Evolutionary conservation across 495 filamentous ascomycete species (phyloP).

Genomic region (Rhypophila decipiens): DNA sequence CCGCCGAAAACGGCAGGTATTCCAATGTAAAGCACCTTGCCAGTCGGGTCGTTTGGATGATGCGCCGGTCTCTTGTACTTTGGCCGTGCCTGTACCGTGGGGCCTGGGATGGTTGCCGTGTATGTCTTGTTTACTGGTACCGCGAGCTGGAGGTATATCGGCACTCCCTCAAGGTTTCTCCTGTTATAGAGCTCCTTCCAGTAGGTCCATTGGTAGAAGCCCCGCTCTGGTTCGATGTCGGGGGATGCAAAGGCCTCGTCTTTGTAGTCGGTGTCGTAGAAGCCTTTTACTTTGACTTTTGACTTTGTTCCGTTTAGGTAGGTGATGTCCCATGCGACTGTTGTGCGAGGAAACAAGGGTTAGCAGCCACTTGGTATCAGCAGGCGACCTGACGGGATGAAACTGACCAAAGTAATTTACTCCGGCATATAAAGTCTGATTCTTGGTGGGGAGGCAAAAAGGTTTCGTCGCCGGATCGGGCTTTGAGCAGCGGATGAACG

Average conservation of each 20-base stretch:
- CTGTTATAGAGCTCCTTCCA: slow-evolving; percentile 14
- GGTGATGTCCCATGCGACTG: slow-evolving; percentile 42
- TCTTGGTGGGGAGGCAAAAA: slow-evolving; percentile 32
- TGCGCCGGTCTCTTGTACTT: slow-evolving; percentile 15
- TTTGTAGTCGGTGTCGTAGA: slow-evolving; percentile 25
- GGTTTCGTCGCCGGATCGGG: slow-evolving; percentile 27
- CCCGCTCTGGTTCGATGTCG: slow-evolving; percentile 26
- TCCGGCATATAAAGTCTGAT: slow-evolving; percentile 25
- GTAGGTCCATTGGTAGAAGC: slow-evolving; percentile 36
- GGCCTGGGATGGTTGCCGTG: slow-evolving; percentile 21
- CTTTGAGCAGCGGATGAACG: slow-evolving; percentile 33
- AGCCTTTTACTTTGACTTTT: slow-evolving; percentile 30
- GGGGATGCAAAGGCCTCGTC: slow-evolving; percentile 31
- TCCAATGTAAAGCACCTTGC: slow-evolving; percentile 29
- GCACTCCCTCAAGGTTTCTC: no score
- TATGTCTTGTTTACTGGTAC: slow-evolving; percentile 9
- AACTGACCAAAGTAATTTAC: slow-evolving; percentile 33
- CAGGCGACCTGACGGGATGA: background rate
- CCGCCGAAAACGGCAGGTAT: slow-evolving; percentile 35
- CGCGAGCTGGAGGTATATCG: slow-evolving; percentile 32
- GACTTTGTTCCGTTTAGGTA: slow-evolving; percentile 32
- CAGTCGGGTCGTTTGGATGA: slow-evolving; percentile 14
- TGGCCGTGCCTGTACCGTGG: slow-evolving; percentile 21
- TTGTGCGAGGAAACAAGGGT: background rate
- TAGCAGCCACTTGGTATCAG: background rate